Conservation (phyloP, 148 eudicot species). For the Nepenthes gracilis region DNA sequence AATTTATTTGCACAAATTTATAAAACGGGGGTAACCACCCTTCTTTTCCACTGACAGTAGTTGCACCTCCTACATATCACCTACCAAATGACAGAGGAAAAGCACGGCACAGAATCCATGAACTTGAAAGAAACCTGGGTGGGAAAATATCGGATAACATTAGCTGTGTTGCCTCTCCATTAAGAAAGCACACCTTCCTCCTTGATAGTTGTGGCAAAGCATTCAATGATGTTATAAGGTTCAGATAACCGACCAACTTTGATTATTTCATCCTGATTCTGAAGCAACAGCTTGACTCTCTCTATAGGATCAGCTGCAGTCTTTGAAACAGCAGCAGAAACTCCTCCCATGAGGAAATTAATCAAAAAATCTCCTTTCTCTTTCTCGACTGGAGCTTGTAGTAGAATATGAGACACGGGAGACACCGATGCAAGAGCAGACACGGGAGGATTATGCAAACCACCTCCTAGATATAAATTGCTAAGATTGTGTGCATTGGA, state of each 20-base stretch:
- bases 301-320: slow-evolving; percentile 18
- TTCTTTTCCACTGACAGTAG: no score
- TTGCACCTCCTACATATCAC: no score
- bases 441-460: no score
- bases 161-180: slow-evolving; percentile 18
- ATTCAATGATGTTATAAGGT: slow-evolving; percentile 17
- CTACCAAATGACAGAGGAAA: background rate
- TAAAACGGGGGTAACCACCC: no score
- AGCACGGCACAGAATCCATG: no score
- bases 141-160: slow-evolving; percentile 18
- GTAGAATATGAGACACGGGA: slow-evolving; percentile 1
- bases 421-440: slow-evolving; percentile 4
- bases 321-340: background rate
- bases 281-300: slow-evolving; percentile 13
- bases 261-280: slow-evolving; percentile 18
- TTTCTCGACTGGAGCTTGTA: slow-evolving; percentile 14
- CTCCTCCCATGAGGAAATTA: slow-evolving; percentile 20
- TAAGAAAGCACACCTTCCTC: background rate
- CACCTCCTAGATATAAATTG: no score
- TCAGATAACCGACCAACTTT: background rate
- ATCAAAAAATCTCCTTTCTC: slow-evolving; percentile 4
- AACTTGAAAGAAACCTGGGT: slow-evolving; percentile 9
- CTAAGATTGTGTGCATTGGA: no score
- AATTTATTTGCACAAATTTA: no score
- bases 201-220: slow-evolving; percentile 16